Percentiles rank a stretch among this genome's conserved stretches.
Evolutionary conservation across 805 yeast species (phyloP).

Genomic region (Yamadazyma ubonensis): DNA sequence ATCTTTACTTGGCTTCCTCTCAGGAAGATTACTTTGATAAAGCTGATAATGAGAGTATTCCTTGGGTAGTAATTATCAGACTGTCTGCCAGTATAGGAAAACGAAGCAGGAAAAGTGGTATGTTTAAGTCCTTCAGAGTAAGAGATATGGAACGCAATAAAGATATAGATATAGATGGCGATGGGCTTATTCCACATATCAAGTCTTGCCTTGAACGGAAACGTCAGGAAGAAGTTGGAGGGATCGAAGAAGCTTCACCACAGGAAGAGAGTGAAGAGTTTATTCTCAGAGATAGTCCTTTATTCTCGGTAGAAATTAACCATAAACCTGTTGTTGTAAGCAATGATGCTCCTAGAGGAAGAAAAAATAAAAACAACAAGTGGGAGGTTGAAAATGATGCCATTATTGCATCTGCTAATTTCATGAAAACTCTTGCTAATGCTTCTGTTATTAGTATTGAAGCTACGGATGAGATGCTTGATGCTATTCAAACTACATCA

Average conservation of each 20-base stretch:
- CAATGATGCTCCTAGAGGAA: constrained; percentile 78
- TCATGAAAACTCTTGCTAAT: constrained; percentile 53
- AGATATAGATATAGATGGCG: constrained; percentile 72
- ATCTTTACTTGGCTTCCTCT: constrained; percentile 38
- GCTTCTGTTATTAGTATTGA: constrained; percentile 82
- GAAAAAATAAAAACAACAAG: constrained; percentile 70
- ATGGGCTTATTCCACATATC: no score
- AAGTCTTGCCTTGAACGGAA: constrained; percentile 11
- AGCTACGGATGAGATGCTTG: constrained; percentile 77
- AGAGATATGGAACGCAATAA: constrained; percentile 57
- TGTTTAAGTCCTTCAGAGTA: constrained; percentile 74
- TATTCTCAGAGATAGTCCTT: constrained; percentile 24
- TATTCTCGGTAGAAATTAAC: constrained; percentile 31
- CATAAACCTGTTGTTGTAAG: constrained; percentile 68
- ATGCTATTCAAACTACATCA: constrained; percentile 76
- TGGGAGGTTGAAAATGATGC: constrained; percentile 78
- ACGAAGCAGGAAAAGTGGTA: constrained; percentile 29
- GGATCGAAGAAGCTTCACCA: constrained; percentile 3
- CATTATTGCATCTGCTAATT: constrained; percentile 53
- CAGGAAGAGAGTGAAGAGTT: constrained; percentile 15
- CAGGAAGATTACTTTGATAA: constrained; percentile 63
- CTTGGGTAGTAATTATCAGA: constrained; percentile 74
- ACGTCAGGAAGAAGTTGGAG: constrained; percentile 6
- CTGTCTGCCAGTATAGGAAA: constrained; percentile 40
- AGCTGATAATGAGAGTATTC: constrained; percentile 69